Evolutionary conservation across 768 basidiomycete genomes (phyloP), one percentile per base, ranked within the genome.

Genomic region (Lactifluus subvellereus): DNA sequence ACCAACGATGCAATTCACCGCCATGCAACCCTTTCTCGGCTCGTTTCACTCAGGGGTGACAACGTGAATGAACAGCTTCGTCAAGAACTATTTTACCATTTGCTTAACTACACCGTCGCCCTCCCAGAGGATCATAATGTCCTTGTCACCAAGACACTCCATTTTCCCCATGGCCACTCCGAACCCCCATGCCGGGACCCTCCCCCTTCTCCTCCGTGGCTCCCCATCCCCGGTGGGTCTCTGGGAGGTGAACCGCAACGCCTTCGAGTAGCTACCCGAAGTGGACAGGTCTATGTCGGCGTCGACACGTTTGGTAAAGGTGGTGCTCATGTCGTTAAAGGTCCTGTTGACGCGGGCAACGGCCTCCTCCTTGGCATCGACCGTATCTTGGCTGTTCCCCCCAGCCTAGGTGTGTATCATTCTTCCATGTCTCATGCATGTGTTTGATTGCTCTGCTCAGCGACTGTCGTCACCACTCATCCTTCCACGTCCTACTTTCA

Each of bases 81-180:
- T 57, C 94, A 97, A 70, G 88, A 95, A 70, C 80, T 99, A 57
- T 87, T 98, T 70, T 98, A 98, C 72, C 97, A 98, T 74, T 75
- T 98, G 50, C 79, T 98, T 67, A 97, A 98, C 74, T 85, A 85
- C 72, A 84, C 89, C 6, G 71, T 97, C 35, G 69, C 79, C 20
- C 61, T 78, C 16, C 78, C 84, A 33, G 74, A 78, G 5, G 69
- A 75, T 3, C 74, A 80, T 35, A 70, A 77, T 10, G 68, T 75
- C 22, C 68, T 75, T 47, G 76, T 78, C 10, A 79, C 82, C 66
- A 65, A 80, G 64, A 93, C 91, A 2, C 77, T 93, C 6, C 86
- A 86, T 69, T 94, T 79, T 71, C 91, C 92, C n/a, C 81, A 78
- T 33, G 74, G 74, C 43, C 75, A 77, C 4, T 68, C 80, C n/a